A percentile compares a stretch with the other conserved stretches of the same genome.
These are phyloP conservation scores for Populus hybrid DNA, from an alignment of 441 rosid species.

Conservation along the genomic window DNA sequence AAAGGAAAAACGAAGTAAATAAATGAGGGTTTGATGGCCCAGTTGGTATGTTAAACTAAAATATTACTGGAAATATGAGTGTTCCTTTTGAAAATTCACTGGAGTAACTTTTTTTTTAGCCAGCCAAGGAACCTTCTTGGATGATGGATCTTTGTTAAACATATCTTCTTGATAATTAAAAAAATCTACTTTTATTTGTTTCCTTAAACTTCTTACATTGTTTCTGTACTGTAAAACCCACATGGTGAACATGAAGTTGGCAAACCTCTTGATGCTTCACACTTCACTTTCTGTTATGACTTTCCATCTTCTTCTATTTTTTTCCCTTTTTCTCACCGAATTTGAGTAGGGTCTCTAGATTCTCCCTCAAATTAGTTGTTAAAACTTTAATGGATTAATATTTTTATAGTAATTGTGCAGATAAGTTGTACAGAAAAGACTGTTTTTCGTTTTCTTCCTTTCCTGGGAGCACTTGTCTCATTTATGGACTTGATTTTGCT, in stretches of 20 bases:
- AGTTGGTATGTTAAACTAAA: not conserved
- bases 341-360: not conserved
- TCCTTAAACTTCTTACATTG: not conserved
- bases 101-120: no score
- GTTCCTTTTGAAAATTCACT: no score
- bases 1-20: not conserved
- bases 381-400: constrained; percentile 1
- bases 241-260: not conserved
- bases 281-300: not conserved
- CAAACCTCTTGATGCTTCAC: not conserved
- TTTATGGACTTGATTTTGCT: constrained; percentile 53
- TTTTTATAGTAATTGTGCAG: constrained; percentile 31
- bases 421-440: constrained; percentile 43
- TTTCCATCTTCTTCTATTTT: not conserved
- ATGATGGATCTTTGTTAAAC: no score
- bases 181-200: not conserved
- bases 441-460: constrained; percentile 49
- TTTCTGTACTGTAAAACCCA: not conserved
- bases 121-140: no score
- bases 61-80: no score
- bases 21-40: not conserved
- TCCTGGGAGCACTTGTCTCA: constrained; percentile 62
- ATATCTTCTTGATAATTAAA: not conserved
- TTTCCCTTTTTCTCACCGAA: not conserved
- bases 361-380: constrained; percentile 4